These are phyloP conservation scores for Hypoxylon trugodes DNA, from an alignment of 495 filamentous ascomycete species.

Conservation along the genomic window DNA sequence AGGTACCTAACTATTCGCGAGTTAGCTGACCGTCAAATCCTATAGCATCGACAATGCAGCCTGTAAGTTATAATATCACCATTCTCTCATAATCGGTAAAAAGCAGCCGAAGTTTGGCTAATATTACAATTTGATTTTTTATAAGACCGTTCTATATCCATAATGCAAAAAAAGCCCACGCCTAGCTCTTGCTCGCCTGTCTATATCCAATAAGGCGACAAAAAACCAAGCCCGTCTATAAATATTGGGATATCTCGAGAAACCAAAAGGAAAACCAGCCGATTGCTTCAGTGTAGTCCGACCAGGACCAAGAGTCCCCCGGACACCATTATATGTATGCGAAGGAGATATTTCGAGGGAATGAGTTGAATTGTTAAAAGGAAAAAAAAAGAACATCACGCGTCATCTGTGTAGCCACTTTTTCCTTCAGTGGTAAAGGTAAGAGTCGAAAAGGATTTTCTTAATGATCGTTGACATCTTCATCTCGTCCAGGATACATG, in stretches of 20 bases:
- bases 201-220: slow-evolving; percentile 12
- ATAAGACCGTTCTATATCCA: slow-evolving; percentile 27
- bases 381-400: slow-evolving; percentile 31
- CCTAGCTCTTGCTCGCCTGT: slow-evolving; percentile 7
- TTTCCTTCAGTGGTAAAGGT: not conserved
- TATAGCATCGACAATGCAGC: too few species aligned
- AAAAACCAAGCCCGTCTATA: slow-evolving; percentile 23
- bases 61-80: not conserved
- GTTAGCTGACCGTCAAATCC: too few species aligned
- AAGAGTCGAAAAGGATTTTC: not conserved
- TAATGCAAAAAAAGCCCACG: slow-evolving; percentile 20
- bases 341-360: slow-evolving; percentile 20
- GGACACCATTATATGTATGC: slow-evolving; percentile 18
- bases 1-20: too few species aligned
- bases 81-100: not conserved
- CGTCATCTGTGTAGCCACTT: slow-evolving; percentile 33
- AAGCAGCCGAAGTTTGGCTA: slow-evolving; percentile 14
- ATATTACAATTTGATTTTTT: slow-evolving; percentile 34
- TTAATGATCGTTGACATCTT: slow-evolving; percentile 57
- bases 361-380: slow-evolving; percentile 12
- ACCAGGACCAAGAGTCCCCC: slow-evolving; percentile 18
- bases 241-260: slow-evolving; percentile 38
- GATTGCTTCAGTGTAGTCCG: slow-evolving; percentile 29
- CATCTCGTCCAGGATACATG: slow-evolving; percentile 71
- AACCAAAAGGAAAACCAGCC: slow-evolving; percentile 40